These are phyloP conservation scores for Tylopilus cervinicoccineus DNA, from an alignment of 768 basidiomycete species.

Conservation along the genomic window DNA sequence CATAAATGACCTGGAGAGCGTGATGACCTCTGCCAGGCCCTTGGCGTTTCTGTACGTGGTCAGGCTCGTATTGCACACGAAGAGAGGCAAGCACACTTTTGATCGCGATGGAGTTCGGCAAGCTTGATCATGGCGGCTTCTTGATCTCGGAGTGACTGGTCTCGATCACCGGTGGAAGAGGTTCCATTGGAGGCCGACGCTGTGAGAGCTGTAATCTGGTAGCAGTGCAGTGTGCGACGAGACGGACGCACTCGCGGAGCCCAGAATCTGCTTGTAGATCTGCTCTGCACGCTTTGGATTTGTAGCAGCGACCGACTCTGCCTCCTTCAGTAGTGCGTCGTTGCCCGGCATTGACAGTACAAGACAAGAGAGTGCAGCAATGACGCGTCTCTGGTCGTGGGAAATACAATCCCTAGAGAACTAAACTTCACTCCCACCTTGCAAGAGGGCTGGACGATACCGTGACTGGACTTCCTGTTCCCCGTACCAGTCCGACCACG, in stretches of 20 bases:
- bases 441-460: no score
- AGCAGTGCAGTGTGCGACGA: not conserved
- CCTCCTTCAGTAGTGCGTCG: conserved; percentile 38
- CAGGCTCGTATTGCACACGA: not conserved
- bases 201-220: conserved; percentile 4
- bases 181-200: conserved; percentile 34
- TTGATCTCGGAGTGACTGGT: conserved; percentile 70
- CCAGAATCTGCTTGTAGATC: conserved; percentile 71
- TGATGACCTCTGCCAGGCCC: conserved; percentile 83
- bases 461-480: no score
- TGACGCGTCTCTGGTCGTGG: conserved; percentile 27
- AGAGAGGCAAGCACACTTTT: conserved; percentile 47
- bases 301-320: conserved; percentile 41
- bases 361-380: not conserved
- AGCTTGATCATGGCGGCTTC: conserved; percentile 83
- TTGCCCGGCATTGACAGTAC: conserved; percentile 23
- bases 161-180: conserved; percentile 38
- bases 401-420: conserved; percentile 4
- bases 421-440: no score
- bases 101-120: conserved; percentile 81
- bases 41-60: conserved; percentile 62
- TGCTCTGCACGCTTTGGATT: conserved; percentile 63
- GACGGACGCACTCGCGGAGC: conserved; percentile 31
- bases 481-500: no score
- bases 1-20: conserved; percentile 80